These are phyloP conservation scores for Elasticomyces elasticus DNA, from an alignment of 495 filamentous ascomycete species.

Conservation along the genomic window DNA sequence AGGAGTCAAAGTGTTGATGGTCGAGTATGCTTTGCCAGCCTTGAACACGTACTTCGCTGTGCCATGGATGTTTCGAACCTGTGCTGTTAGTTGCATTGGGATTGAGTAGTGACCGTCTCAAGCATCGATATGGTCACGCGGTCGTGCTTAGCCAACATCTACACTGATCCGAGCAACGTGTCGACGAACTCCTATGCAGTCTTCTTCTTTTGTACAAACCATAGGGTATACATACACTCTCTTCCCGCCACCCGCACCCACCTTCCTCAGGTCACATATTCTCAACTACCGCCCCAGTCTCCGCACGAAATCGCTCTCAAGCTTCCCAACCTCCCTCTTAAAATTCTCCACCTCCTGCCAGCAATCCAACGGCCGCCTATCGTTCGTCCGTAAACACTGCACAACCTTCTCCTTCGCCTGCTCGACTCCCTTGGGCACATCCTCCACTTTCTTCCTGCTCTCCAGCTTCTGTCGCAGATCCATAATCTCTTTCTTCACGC, in stretches of 20 bases:
- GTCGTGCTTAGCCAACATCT: too few species aligned
- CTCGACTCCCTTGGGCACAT: slow-evolving; percentile 55
- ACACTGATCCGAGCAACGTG: too few species aligned
- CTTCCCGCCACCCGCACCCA: neutral
- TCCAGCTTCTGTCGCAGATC: slow-evolving; percentile 64
- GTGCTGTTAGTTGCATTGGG: too few species aligned
- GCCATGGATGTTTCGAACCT: too few species aligned
- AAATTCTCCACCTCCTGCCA: slow-evolving; percentile 90
- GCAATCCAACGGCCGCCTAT: slow-evolving; percentile 86
- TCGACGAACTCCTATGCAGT: too few species aligned
- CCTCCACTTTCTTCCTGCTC: slow-evolving; percentile 58
- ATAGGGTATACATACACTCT: neutral
- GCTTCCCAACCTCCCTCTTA: slow-evolving; percentile 68
- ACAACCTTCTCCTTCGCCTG: slow-evolving; percentile 68
- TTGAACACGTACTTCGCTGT: too few species aligned
- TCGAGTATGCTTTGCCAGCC: too few species aligned
- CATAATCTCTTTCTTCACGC: slow-evolving; percentile 58
- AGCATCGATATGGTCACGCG: too few species aligned
- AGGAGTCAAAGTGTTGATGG: too few species aligned
- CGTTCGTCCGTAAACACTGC: slow-evolving; percentile 72
- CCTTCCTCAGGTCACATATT: neutral
- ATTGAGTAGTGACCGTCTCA: too few species aligned
- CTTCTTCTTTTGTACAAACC: neutral
- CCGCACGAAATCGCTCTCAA: slow-evolving; percentile 82
- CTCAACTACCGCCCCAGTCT: slow-evolving; percentile 43